Conservation (phyloP, 2,329 filamentous ascomycete species). For the Scytalidium lignicola region DNA sequence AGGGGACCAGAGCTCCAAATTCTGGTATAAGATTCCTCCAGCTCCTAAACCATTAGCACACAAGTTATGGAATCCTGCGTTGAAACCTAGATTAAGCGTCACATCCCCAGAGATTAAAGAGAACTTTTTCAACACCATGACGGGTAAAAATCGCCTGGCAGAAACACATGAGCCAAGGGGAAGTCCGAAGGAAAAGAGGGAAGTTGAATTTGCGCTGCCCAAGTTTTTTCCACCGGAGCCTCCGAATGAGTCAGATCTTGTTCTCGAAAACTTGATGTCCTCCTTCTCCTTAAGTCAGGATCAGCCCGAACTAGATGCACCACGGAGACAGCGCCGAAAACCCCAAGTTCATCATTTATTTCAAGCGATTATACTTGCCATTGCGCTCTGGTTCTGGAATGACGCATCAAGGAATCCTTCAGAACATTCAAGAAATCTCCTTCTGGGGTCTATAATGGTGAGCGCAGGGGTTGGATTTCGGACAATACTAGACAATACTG, state of each 20-base stretch:
- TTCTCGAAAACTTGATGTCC: constrained; percentile 14
- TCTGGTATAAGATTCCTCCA: constrained; percentile 66
- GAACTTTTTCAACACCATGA: constrained; percentile 42
- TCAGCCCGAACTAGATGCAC: neutral
- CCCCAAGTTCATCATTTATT: constrained; percentile 2
- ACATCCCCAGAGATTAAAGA: constrained; percentile 38
- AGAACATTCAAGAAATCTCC: constrained; percentile 7
- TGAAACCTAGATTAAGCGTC: constrained; percentile 46
- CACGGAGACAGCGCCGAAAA: neutral
- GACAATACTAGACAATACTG: constrained; percentile 12
- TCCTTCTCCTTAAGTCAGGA: constrained; percentile 12
- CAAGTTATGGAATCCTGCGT: constrained; percentile 55
- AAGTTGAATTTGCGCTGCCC: constrained; percentile 46
- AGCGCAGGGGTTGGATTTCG: constrained; percentile 7
- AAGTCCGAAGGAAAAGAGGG: neutral
- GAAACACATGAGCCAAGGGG: neutral
- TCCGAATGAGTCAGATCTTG: constrained; percentile 11
- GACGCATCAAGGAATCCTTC: constrained; percentile 3
- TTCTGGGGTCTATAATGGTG: constrained; percentile 7
- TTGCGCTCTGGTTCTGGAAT: constrained; percentile 13
- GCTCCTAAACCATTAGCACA: constrained; percentile 64
- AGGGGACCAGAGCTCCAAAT: constrained; percentile 36
- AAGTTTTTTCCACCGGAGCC: constrained; percentile 17
- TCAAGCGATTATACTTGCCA: constrained; percentile 7
- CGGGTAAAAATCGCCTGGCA: neutral